Evolutionary conservation across 768 basidiomycete genomes (phyloP), one percentile per base, ranked within the genome.

Genomic region (Pleurotus tuber-regium): DNA sequence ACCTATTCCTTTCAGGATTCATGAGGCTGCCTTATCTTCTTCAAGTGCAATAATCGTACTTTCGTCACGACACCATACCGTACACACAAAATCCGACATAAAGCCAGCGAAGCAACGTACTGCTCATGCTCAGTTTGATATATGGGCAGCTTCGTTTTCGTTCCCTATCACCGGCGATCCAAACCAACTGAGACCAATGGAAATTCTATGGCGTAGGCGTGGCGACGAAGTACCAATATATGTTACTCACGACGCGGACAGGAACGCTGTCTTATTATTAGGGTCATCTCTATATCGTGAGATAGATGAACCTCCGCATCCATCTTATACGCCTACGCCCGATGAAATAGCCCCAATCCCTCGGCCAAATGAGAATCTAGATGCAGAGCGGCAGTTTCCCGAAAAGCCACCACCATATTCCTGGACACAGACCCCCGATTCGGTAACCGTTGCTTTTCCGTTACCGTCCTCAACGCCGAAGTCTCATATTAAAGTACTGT

Each of bases 381-480:
- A 85, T 54, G 57, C 63, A 4, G 57, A 61, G 35, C 51, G 59
- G 4, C 62, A 67, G 16, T 61, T 62, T 21, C 70, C 70, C 1
- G 63, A 67, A 8, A 84, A 76, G 56, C 89, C 87, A 2, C 81
- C 83, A 23, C 88, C 93, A 0, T 98, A 94, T 67, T 91, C 92
- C 1, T 99, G 96, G 96, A 90, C 84, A 0, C 96, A 99, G 62
- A 84, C 87, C 3, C 65, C 81, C 1, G 92, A 94, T 63, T 82
- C 89, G 1, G 73, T 98, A 43, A 93, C 90, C 0, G 67, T 98
- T 36, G 86, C 84, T 0, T 84, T 98, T 61, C 83, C 91, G 4
- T 75, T 97, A n/a, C 91, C 91, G 1, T 78, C 87, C 0, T 74
- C 69, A 44, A 89, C 84, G 0, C 65, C 76, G 1, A 86, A 82